A percentile compares a stretch with the other conserved stretches of the same genome.
These are phyloP conservation scores for Cotoneaster glaucophyllus DNA, from an alignment of 306 rosid genomes.

Conservation along the genomic window DNA sequence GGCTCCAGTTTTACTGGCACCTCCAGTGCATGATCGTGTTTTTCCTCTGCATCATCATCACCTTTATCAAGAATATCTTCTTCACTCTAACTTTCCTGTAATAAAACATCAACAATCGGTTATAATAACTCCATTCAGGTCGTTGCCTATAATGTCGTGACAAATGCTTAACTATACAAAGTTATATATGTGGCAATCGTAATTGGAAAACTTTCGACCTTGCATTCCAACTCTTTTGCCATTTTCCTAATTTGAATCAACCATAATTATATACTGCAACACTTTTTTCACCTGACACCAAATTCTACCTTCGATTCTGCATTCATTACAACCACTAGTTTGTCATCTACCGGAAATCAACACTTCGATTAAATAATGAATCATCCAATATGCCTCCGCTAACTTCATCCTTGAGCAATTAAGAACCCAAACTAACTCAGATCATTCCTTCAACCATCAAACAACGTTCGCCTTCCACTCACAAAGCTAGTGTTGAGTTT, in stretches of 20 bases:
- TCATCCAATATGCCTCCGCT: neutral
- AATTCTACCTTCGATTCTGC: neutral
- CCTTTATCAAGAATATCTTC: conserved; percentile 84
- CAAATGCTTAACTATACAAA: neutral
- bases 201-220: neutral
- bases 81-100: conserved; percentile 80
- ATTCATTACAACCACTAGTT: neutral
- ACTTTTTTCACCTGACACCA: no score
- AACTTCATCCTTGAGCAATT: neutral
- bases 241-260: neutral
- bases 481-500: no score
- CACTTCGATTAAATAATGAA: neutral
- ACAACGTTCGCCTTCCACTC: neutral
- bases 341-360: neutral
- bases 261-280: no score
- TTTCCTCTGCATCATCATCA: conserved; percentile 86
- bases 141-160: neutral
- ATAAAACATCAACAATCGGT: neutral
- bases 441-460: neutral
- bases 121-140: neutral
- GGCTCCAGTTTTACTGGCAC: conserved; percentile 42
- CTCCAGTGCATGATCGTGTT: conserved; percentile 64
- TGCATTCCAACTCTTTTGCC: neutral
- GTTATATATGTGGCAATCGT: neutral
- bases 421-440: neutral